These are phyloP conservation scores for Davidsoniella eucalypti DNA, from an alignment of 2,329 filamentous ascomycete genomes.

Conservation along the genomic window DNA sequence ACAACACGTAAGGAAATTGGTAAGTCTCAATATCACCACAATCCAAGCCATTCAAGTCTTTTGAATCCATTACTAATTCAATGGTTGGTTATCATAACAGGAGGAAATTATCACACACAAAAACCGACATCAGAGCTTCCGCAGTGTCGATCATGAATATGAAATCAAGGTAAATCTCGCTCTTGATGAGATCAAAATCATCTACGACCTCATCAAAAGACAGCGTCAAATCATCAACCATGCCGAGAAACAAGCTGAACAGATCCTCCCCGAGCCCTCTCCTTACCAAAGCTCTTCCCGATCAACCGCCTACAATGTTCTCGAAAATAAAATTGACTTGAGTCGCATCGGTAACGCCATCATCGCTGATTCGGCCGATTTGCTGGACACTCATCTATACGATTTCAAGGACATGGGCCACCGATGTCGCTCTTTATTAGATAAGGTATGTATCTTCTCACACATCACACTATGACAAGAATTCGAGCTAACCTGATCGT, in stretches of 20 bases:
- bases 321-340: not conserved
- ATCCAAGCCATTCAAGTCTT: not conserved
- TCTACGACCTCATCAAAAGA: not conserved
- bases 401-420: not conserved
- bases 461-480: slow-evolving; percentile 9
- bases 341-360: not conserved
- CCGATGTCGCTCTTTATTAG: not conserved
- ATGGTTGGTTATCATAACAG: not conserved
- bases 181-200: not conserved
- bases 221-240: not conserved
- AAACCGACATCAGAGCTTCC: not conserved
- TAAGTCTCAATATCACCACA: not conserved
- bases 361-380: no score
- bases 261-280: not conserved
- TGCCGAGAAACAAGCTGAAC: not conserved
- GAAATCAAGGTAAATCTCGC: not conserved
- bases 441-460: slow-evolving; percentile 22
- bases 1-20: not conserved
- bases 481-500: slow-evolving; percentile 15
- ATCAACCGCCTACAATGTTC: no score
- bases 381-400: not conserved
- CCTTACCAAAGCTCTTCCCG: no score
- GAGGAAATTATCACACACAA: not conserved
- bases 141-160: not conserved
- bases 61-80: no score